Conservation (phyloP, 2,329 filamentous ascomycete genomes). For the Neopestalotiopsis clavispora region DNA sequence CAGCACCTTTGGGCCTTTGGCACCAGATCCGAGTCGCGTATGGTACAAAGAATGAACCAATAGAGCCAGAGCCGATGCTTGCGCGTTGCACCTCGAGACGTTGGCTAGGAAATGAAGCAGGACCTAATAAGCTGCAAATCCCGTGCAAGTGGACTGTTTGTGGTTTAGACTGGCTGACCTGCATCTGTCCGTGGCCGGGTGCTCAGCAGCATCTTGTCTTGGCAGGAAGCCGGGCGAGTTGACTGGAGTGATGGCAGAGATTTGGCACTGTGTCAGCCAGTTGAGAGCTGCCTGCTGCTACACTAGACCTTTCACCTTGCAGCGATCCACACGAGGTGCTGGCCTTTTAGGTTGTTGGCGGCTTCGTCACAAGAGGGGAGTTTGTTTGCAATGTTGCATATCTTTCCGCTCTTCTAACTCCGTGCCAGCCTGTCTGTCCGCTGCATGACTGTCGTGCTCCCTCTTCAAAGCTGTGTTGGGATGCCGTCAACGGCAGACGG, state of each 20-base stretch:
- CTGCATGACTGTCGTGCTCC: neutral
- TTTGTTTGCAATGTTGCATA: slow-evolving; percentile 14
- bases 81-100: neutral
- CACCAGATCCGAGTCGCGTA: no score
- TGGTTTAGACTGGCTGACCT: neutral
- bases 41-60: neutral
- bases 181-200: neutral
- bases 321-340: slow-evolving; percentile 2
- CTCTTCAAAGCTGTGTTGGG: slow-evolving; percentile 6
- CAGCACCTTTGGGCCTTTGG: no score
- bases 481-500: slow-evolving; percentile 10
- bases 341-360: slow-evolving; percentile 1
- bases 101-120: neutral
- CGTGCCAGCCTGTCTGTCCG: slow-evolving; percentile 9
- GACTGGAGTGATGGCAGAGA: neutral
- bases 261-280: slow-evolving; percentile 4
- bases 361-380: slow-evolving; percentile 15
- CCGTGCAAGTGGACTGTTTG: neutral
- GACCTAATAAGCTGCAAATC: neutral
- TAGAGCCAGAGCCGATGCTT: neutral
- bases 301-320: neutral
- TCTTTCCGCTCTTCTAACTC: slow-evolving; percentile 7
- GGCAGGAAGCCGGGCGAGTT: neutral
- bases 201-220: neutral
- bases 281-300: no score